Percentiles rank a stretch among this genome's conserved stretches.
phyloP scores from a whole-genome alignment of 2,329 filamentous ascomycete species.

The Xenosphaeropsis pyriputrescens region DNA sequence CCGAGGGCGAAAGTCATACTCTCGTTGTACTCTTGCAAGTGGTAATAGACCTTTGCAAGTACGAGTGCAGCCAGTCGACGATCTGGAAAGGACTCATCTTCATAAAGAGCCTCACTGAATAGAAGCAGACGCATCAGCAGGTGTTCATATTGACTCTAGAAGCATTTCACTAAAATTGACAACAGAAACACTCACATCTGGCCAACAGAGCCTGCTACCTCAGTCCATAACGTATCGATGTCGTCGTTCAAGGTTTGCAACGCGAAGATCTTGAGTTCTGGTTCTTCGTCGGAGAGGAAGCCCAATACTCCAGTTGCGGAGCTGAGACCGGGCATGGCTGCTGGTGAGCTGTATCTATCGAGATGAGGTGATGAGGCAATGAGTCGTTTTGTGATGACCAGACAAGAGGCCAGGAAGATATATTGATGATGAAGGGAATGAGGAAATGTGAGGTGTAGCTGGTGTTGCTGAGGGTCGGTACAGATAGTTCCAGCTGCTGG shows the following conservation, averaged over 20 bases:
- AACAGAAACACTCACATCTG: conserved; percentile 60
- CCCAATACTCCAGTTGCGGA: conserved; percentile 90
- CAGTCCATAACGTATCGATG: conserved; percentile 94
- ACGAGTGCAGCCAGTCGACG: conserved; percentile 89
- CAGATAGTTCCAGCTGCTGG: no score
- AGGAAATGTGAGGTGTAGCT: conserved; percentile 1
- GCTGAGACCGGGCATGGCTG: conserved; percentile 76
- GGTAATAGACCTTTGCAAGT: conserved; percentile 96
- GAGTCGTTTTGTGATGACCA: no score
- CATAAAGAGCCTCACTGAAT: conserved; percentile 82
- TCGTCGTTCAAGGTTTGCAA: conserved; percentile 91
- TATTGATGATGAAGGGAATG: no score
- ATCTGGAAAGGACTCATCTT: conserved; percentile 89
- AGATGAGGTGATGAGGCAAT: no score
- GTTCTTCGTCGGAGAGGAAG: conserved; percentile 89
- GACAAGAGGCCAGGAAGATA: no score
- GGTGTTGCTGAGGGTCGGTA: conserved; percentile 1
- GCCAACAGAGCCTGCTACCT: conserved; percentile 82
- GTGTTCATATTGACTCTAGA: conserved; percentile 2
- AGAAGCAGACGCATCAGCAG: conserved; percentile 1
- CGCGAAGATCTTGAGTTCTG: conserved; percentile 87
- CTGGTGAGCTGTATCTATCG: background rate
- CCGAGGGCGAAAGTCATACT: conserved; percentile 97
- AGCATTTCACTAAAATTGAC: background rate
- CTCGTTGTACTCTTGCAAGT: conserved; percentile 96